These are phyloP conservation scores for Alternaria infectoria DNA, from an alignment of 2,329 filamentous ascomycete species.

Conservation along the genomic window DNA sequence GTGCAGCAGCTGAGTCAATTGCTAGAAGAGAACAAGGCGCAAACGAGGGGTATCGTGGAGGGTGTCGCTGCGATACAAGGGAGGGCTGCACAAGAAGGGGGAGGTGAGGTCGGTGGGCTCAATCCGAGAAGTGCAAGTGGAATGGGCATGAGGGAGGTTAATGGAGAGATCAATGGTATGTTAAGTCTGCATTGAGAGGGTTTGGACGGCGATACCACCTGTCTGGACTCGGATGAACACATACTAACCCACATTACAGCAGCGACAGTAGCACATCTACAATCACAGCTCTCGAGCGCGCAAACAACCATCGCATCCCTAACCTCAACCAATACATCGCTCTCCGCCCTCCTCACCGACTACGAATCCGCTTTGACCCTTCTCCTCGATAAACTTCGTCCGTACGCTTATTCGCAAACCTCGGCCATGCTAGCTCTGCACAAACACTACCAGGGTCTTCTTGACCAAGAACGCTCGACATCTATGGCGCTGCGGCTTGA, in stretches of 20 bases:
- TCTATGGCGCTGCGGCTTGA: conserved; percentile 55
- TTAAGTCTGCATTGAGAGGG: background rate
- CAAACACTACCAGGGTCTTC: conserved; percentile 55
- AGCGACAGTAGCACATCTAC: conserved; percentile 38
- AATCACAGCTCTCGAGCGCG: conserved; percentile 37
- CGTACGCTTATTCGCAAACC: conserved; percentile 49
- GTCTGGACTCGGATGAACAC: background rate
- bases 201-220: background rate
- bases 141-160: conserved; percentile 36
- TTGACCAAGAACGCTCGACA: conserved; percentile 52
- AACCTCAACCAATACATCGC: conserved; percentile 28
- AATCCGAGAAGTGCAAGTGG: conserved; percentile 1
- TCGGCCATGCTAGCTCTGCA: conserved; percentile 53
- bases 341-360: conserved; percentile 43
- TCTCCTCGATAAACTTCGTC: conserved; percentile 44
- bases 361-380: conserved; percentile 53
- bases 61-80: conserved; percentile 47
- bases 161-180: conserved; percentile 46
- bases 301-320: conserved; percentile 38
- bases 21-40: conserved; percentile 49
- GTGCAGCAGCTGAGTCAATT: conserved; percentile 50
- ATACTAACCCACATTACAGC: conserved; percentile 25
- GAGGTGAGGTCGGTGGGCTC: conserved; percentile 23
- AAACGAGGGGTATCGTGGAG: conserved; percentile 47
- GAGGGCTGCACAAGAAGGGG: conserved; percentile 43